phyloP scores from a whole-genome alignment of 108 stramenopile genomes.

The Cyclotella atomus region DNA sequence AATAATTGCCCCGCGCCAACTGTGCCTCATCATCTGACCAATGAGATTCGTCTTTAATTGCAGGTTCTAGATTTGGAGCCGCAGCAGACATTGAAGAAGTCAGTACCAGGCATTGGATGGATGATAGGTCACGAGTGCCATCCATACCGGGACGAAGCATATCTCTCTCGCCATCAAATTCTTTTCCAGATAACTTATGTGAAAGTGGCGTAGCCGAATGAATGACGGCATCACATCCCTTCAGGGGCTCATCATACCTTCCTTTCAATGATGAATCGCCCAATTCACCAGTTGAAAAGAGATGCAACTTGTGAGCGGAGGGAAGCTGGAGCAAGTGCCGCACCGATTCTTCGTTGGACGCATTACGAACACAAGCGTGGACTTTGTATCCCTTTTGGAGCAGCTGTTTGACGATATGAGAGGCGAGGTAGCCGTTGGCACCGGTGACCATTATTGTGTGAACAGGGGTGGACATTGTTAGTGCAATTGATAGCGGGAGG shows the following conservation, averaged over 20 bases:
- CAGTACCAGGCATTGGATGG: slow-evolving; percentile 30
- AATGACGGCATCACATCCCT: slow-evolving; percentile 35
- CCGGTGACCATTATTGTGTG: slow-evolving; percentile 64
- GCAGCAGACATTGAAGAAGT: slow-evolving; percentile 40
- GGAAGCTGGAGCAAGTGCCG: slow-evolving; percentile 27
- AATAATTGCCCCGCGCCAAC: slow-evolving; percentile 22
- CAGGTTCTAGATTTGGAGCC: slow-evolving; percentile 29
- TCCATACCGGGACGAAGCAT: slow-evolving; percentile 37
- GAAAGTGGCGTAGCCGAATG: slow-evolving; percentile 42
- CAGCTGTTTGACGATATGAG: slow-evolving; percentile 59
- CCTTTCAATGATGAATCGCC: slow-evolving; percentile 9
- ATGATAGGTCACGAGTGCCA: slow-evolving; percentile 24
- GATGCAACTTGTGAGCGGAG: slow-evolving; percentile 20
- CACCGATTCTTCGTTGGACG: slow-evolving; percentile 17
- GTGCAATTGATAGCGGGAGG: neutral
- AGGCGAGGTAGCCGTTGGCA: slow-evolving; percentile 77
- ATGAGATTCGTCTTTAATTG: slow-evolving; percentile 30
- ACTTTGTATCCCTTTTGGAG: slow-evolving; percentile 37
- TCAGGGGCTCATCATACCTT: slow-evolving; percentile 19
- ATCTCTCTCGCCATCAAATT: slow-evolving; percentile 35
- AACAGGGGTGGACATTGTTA: slow-evolving; percentile 6
- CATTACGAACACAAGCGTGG: slow-evolving; percentile 47
- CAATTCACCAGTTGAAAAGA: slow-evolving; percentile 49
- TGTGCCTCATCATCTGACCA: slow-evolving; percentile 38
- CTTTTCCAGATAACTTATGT: slow-evolving; percentile 21